Conservation (phyloP, 2,329 filamentous ascomycete genomes). For the Macroventuria anomochaeta region DNA sequence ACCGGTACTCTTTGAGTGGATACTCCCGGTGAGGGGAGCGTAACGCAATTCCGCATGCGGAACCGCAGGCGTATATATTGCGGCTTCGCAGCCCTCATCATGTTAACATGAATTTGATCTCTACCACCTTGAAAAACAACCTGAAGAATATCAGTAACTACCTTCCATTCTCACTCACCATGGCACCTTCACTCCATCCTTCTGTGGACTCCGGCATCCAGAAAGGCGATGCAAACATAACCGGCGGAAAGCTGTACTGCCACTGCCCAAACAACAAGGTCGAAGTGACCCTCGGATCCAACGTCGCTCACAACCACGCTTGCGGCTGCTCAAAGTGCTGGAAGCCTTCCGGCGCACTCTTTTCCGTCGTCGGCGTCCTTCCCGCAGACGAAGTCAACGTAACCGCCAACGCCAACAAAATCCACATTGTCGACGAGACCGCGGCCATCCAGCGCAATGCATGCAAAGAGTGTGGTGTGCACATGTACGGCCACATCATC, state of each 20-base stretch:
- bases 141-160: conserved; percentile 19
- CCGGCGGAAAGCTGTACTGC: conserved; percentile 68
- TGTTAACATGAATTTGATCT: neutral
- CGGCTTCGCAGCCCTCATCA: neutral
- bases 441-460: conserved; percentile 62
- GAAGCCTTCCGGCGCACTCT: conserved; percentile 69
- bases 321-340: conserved; percentile 77
- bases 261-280: conserved; percentile 64
- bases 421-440: conserved; percentile 62
- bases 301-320: conserved; percentile 72
- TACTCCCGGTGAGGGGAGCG: conserved; percentile 3
- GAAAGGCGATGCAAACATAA: conserved; percentile 61
- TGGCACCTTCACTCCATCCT: conserved; percentile 62
- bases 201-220: conserved; percentile 67
- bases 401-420: conserved; percentile 64
- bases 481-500: conserved; percentile 72
- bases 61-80: conserved; percentile 21
- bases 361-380: conserved; percentile 69
- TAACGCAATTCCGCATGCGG: conserved; percentile 14
- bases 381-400: conserved; percentile 62
- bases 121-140: neutral
- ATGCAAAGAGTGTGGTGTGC: conserved; percentile 56
- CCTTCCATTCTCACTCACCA: conserved; percentile 24
- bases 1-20: neutral
- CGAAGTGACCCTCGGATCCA: conserved; percentile 62